Percentiles rank a stretch among this genome's conserved stretches.
Evolutionary conservation across 2,329 filamentous ascomycete genomes (phyloP).

Genomic region (Neurospora crassa): DNA sequence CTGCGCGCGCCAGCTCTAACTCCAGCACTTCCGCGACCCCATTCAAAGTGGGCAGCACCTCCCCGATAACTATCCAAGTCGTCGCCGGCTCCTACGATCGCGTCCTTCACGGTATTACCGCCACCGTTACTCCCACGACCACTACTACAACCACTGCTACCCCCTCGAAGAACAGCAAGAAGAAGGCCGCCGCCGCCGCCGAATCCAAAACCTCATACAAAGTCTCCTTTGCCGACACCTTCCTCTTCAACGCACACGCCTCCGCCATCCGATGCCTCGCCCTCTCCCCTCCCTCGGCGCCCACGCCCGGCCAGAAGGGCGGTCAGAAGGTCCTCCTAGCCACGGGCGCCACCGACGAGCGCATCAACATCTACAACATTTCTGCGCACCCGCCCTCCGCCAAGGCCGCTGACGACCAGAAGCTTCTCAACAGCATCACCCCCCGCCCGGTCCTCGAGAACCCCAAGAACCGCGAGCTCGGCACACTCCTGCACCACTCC

Average conservation of each 20-base stretch:
- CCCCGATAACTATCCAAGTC: slow-evolving; percentile 62
- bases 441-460: slow-evolving; percentile 74
- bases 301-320: slow-evolving; percentile 41
- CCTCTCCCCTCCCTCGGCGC: slow-evolving; percentile 64
- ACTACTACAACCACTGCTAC: slow-evolving; percentile 42
- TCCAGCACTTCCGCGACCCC: not conserved
- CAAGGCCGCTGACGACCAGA: slow-evolving; percentile 38
- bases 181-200: slow-evolving; percentile 12
- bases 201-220: slow-evolving; percentile 19
- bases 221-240: slow-evolving; percentile 76
- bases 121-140: slow-evolving; percentile 46
- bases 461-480: slow-evolving; percentile 77
- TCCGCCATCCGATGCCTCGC: slow-evolving; percentile 86
- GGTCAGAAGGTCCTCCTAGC: slow-evolving; percentile 76
- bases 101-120: slow-evolving; percentile 81
- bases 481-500: slow-evolving; percentile 76
- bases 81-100: slow-evolving; percentile 91
- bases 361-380: slow-evolving; percentile 88
- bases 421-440: slow-evolving; percentile 56
- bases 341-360: slow-evolving; percentile 85
- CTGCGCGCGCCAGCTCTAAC: slow-evolving; percentile 3
- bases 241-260: slow-evolving; percentile 88
- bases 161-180: slow-evolving; percentile 9
- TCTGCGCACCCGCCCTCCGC: slow-evolving; percentile 55
- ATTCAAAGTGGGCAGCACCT: slow-evolving; percentile 16